Percentiles rank a stretch among this genome's conserved stretches.
Evolutionary conservation across 2,329 filamentous ascomycete species (phyloP).

Genomic region (Sporothrix protearum): DNA sequence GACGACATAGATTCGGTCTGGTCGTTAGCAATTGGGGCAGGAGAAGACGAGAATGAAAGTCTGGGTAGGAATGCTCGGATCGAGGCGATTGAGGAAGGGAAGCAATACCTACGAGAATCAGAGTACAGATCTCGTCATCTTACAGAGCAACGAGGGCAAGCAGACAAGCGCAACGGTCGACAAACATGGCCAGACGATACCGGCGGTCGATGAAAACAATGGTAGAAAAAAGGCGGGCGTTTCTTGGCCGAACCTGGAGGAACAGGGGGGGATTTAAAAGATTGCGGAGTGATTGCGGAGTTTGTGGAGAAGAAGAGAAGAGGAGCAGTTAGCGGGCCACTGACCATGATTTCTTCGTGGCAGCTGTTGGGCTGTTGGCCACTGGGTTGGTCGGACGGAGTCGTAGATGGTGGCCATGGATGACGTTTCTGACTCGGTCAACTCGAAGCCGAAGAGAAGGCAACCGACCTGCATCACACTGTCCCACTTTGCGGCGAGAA

Average conservation of each 20-base stretch:
- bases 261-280: background rate
- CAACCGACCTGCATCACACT: background rate
- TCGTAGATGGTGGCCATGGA: background rate
- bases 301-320: background rate
- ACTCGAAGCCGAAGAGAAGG: background rate
- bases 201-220: background rate
- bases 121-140: background rate
- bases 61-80: slow-evolving; percentile 2
- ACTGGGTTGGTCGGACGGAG: background rate
- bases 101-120: background rate
- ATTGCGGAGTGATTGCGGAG: slow-evolving; percentile 3
- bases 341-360: background rate
- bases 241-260: slow-evolving; percentile 1
- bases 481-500: background rate
- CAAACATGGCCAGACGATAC: background rate
- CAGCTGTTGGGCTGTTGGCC: too few relatives aligned
- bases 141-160: background rate
- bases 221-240: background rate
- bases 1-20: background rate
- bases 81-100: background rate
- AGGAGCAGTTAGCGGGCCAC: background rate
- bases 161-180: background rate
- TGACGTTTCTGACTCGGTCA: too few relatives aligned
- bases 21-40: background rate
- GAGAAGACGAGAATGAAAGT: background rate